Conservation (phyloP, 345 rosid species). For the Citrus inodora region DNA sequence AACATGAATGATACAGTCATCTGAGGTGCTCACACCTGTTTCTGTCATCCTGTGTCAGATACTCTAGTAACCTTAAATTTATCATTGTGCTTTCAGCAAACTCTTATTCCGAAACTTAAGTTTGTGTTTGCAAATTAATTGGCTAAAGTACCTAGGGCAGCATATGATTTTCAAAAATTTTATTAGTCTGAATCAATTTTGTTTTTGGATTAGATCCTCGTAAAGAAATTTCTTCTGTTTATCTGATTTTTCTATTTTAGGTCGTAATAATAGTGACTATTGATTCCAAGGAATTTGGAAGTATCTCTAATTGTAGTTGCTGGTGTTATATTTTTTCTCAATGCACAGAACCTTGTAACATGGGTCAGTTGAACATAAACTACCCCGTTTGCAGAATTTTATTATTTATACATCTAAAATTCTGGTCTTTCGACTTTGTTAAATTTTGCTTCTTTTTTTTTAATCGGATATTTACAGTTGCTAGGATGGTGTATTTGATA, state of each 20-base stretch:
- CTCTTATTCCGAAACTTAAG: background rate
- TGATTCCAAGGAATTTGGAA: background rate
- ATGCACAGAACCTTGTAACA: background rate
- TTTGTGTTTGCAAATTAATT: background rate
- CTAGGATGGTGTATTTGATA: background rate
- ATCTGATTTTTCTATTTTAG: background rate
- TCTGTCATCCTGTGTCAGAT: background rate
- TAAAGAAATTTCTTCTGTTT: background rate
- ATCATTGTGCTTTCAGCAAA: background rate
- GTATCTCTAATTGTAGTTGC: background rate
- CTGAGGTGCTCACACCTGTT: background rate
- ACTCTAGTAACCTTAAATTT: background rate
- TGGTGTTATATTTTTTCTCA: background rate
- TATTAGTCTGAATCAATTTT: background rate
- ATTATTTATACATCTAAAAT: background rate
- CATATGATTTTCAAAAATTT: background rate
- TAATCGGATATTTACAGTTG: background rate
- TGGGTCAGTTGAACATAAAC: background rate
- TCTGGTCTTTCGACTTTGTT: background rate
- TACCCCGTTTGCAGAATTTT: background rate
- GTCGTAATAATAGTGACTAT: background rate
- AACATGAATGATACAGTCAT: background rate
- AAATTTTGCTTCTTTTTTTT: background rate
- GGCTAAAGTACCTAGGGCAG: background rate
- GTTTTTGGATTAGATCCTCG: background rate